Conservation (phyloP, 176 grass and related monocot species). For the Sorghum bicolor region Sorghum_bicolor_NCBIv3 NC_012873.2:6514501-6515000, state of each 20-base stretch:
- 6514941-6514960: background rate
- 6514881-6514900: slow-evolving; percentile 5
- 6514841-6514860: background rate
- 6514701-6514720: background rate
- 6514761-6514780: slow-evolving; percentile 34
- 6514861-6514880: background rate
- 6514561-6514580: slow-evolving; percentile 31
- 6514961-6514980: slow-evolving; percentile 22
- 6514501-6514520: background rate
- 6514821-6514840: background rate
- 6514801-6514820: slow-evolving; percentile 24
- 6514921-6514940: background rate
- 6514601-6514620: slow-evolving; percentile 11
- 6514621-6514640: background rate
- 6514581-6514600: slow-evolving; percentile 25
- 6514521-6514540: background rate
- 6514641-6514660: background rate
- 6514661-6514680: background rate
- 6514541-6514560: background rate
- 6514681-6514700: background rate
- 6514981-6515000: background rate
- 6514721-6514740: background rate
- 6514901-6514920: background rate
- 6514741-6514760: background rate
- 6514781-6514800: background rate